A percentile compares a stretch with the other conserved stretches of the same genome.
Conservation (phyloP, 495 filamentous ascomycete species). For the Penicillium argentinense region DNA sequence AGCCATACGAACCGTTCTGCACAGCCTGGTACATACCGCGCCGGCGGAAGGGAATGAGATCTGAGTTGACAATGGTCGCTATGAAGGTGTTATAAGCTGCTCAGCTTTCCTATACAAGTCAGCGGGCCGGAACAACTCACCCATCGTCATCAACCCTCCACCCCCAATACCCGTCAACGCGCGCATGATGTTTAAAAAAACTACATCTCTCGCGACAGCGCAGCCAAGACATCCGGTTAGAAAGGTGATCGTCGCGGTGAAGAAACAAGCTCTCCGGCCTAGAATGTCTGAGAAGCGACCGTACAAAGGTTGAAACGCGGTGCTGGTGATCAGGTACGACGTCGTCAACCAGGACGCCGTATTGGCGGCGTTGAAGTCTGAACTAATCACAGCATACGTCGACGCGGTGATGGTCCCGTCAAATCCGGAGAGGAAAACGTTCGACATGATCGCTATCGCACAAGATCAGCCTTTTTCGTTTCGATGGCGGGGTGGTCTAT, state of each 20-base stretch:
- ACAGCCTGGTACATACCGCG: conserved; percentile 65
- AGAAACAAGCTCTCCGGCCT: conserved; percentile 43
- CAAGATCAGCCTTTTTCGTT: too few relatives aligned
- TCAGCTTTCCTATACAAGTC: neutral
- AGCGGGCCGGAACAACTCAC: conserved; percentile 26
- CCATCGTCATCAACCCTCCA: conserved; percentile 62
- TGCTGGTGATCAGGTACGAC: conserved; percentile 61
- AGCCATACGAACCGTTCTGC: conserved; percentile 62
- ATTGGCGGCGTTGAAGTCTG: conserved; percentile 64
- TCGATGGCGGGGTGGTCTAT: neutral
- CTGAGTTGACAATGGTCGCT: conserved; percentile 66
- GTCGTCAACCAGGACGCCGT: conserved; percentile 67
- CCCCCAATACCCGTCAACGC: conserved; percentile 71
- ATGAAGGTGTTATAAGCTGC: neutral
- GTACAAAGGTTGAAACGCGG: conserved; percentile 58
- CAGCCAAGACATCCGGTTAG: conserved; percentile 45
- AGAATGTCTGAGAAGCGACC: conserved; percentile 49
- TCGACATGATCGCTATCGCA: conserved; percentile 56
- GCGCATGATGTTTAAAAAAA: conserved; percentile 73
- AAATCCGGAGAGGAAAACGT: conserved; percentile 65
- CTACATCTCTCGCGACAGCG: conserved; percentile 50
- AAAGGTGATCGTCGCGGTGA: conserved; percentile 45
- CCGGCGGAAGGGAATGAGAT: conserved; percentile 63
- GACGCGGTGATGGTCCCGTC: conserved; percentile 67
- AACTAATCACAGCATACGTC: conserved; percentile 66